Evolutionary conservation across 805 yeast genomes (phyloP).

Genomic region (Hanseniaspora vineae): DNA sequence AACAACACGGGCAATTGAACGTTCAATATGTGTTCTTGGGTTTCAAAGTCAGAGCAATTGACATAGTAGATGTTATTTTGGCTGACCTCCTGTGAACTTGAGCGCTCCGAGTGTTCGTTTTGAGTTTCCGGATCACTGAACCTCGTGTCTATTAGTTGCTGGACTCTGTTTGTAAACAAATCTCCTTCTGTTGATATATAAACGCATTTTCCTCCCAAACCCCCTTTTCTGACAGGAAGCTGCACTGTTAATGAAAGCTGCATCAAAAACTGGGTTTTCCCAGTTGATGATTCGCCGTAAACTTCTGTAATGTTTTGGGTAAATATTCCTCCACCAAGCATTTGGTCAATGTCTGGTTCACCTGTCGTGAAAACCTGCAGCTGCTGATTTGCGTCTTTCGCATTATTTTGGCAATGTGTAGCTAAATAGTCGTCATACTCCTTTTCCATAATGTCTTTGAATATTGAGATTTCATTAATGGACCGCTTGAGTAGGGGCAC

Average conservation of each 20-base stretch:
- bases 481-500: constrained; percentile 24
- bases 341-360: constrained; percentile 33
- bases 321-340: constrained; percentile 44
- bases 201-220: constrained; percentile 41
- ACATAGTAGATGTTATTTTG: constrained; percentile 35
- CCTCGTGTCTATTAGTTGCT: constrained; percentile 31
- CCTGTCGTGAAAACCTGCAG: constrained; percentile 36
- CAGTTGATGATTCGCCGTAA: constrained; percentile 75
- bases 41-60: constrained; percentile 54
- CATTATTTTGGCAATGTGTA: constrained; percentile 2
- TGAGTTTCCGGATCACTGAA: constrained; percentile 21
- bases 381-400: constrained; percentile 1
- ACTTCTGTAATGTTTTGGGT: constrained; percentile 54
- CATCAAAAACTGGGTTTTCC: constrained; percentile 70
- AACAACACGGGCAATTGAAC: constrained; percentile 56
- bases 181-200: constrained; percentile 70
- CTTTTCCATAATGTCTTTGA: constrained; percentile 11
- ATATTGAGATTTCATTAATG: constrained; percentile 20
- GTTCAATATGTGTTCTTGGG: constrained; percentile 57
- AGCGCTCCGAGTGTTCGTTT: neutral
- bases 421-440: constrained; percentile 10
- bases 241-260: constrained; percentile 54
- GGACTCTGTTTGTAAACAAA: constrained; percentile 51
- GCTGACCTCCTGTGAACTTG: constrained; percentile 16
- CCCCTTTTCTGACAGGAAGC: constrained; percentile 33